Evolutionary conservation across 768 basidiomycete species (phyloP), one percentile per base, ranked within the genome.

Genomic region (Amanita jacksonii): DNA sequence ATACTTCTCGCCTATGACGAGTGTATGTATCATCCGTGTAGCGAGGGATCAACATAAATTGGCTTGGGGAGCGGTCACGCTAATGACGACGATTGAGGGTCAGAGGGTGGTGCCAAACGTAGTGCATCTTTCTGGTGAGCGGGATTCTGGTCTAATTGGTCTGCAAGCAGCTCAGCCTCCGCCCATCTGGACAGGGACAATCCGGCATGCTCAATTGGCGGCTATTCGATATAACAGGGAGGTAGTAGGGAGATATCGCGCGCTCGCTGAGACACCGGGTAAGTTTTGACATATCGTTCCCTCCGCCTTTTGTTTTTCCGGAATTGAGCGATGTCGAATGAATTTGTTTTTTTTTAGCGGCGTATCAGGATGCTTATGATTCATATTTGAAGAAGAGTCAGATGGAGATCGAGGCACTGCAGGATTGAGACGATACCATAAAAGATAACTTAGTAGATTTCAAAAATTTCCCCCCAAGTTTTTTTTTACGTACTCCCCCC

Each of bases 11-110:
- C 83, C 88, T 0, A 73, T 72, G 10, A 93, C 89, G 2, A 79
- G 81, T 50, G 67, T 92, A 0, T 87, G 83, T 53, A 91, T 94
- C 55, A 75, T 93, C 33, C 83, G 90, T 33, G 85, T 91, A 22
- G 82, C 82, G 23, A 69, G 91, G 42, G 86, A 88, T 40, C 85
- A 86, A 46, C 79, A 88, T 55, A 73, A 72, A 3, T 74, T 84
- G 27, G 83, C 85, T 0, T 88, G 86, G 85, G 88, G 77, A 0
- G 85, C 79, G 0, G 54, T 89, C 15, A 86, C 85, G 0, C 63
- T 92, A 12, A 56, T 94, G 37, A 74, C 77, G 0, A 54, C 64
- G 3, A 70, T 92, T 31, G 76, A 82, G 5, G 75, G 78, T 1
- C 52, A 61, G 28, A 67, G 63, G 15, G 72, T 76, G 43, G 73